Base-by-base conservation (phyloP, 768 basidiomycete genomes). In the Hypsizygus marmoreus region DNA sequence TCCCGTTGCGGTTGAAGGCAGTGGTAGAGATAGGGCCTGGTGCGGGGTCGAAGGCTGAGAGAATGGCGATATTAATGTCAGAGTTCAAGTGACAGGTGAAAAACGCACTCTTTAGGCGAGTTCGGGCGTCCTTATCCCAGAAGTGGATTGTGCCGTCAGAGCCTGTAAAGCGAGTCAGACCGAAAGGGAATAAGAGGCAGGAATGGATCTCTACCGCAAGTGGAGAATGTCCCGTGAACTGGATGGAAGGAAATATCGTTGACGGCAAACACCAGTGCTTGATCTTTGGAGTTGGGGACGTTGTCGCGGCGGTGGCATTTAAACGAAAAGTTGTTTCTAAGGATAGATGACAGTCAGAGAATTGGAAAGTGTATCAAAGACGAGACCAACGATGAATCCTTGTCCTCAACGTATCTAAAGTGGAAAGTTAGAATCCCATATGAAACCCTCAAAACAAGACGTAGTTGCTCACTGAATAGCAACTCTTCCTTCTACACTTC, bases 41-140 rank as follows among this genome's bases (percentile, higher is more conserved):
- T 2, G 75, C 73, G 3, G 81, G 67, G 4, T 92, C 89, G 63
- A 92, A 91, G 8, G 86, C 86, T 87, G 54, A 12, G 47, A 22
- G 30, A 14, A 20, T 13, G 12, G 14, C 11, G 8, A 10, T 2
- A 13, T 23, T 29, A 44, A 20, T 22, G n/a, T 49, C 46, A 12
- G 33, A 19, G 33, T 14, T 40, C 23, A 24, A 22, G n/a, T n/a
- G 4, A 13, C 7, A 6, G 10, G 31, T 7, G 28, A 28, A 10
- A 17, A 16, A 66, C 77, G 37, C 54, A 94, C 92, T 84, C 72
- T 95, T 97, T 70, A 97, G 78, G 30, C 95, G 85, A 6, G 88
- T 93, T 47, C 93, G 86, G 6, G 88, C 84, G 56, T 95, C 88
- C 68, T 93, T 94, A 67, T 97, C 93, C 93, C 93, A 95, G 66